Evolutionary conservation across 495 filamentous ascomycete species (phyloP), one percentile per base, ranked within the genome.

Genomic region (Tetracladium setigerum): DNA sequence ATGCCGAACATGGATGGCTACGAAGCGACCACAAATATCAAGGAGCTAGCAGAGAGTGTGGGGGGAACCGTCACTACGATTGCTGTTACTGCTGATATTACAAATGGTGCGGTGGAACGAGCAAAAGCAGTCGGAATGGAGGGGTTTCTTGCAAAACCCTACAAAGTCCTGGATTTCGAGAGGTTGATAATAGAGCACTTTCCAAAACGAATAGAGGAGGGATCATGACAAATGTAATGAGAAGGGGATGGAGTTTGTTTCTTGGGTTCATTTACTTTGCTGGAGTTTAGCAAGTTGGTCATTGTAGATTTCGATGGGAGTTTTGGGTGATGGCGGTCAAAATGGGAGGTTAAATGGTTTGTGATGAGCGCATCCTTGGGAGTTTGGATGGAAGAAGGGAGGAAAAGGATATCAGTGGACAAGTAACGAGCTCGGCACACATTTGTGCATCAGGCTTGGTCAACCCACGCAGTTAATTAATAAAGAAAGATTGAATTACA

Each of bases 1-100:
- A 90, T 90, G 86, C 86, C 86, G 2, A 70, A 78, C 47, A 85
- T 88, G 78, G 86, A 90, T 55, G 86, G 86, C 2, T 89, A 86
- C 46, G 79, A 89, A 59, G 86, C 86, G 5, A 79, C 85, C 0
- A 69, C 74, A 41, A 63, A 64, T 19, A 90, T 90, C 47, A 62
- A 83, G n/a, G 62, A 70, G 43, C 68, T 82, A 60, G 62, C 71
- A 34, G 55, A 43, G 41, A 41, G 34, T 41, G 35, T 41, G 24
- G 44, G 50, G n/a, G 47, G 44, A 10, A 32, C n/a, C 4, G 57
- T 46, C 16, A 56, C 46, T 37, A 68, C 89, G 13, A 67, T 89
- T 19, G 86, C 86, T 11, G 83, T 89, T 18, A 89, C 81, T 38
- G 86, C 86, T 12, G 86, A 90, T 60, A 82, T 85, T 15, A 89